Evolutionary conservation across 2,329 filamentous ascomycete genomes (phyloP).

Genomic region (Phyllosticta citribraziliensis): DNA sequence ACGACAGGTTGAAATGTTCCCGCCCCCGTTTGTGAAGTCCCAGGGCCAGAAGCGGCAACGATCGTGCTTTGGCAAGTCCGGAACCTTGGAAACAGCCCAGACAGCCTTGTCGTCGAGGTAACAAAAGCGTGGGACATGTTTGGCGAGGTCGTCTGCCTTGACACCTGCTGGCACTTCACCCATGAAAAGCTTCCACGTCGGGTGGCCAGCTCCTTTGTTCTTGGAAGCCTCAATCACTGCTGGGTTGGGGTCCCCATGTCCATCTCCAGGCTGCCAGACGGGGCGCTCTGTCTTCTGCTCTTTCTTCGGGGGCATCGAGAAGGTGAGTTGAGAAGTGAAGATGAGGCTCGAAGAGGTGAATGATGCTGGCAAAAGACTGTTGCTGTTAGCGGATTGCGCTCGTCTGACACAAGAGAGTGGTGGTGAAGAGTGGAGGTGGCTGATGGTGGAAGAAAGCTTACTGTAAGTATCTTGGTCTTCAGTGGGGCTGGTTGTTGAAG

Average conservation of each 20-base stretch:
- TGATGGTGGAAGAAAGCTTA: background rate
- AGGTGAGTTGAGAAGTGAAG: background rate
- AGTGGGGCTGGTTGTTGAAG: background rate
- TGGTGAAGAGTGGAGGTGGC: background rate
- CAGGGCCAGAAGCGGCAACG: conserved; percentile 23
- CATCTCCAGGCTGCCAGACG: conserved; percentile 30
- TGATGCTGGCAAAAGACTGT: no score
- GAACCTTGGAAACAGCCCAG: conserved; percentile 19
- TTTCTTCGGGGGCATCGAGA: background rate
- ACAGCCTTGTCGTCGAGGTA: conserved; percentile 32
- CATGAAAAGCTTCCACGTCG: conserved; percentile 32
- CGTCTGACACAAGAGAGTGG: no score
- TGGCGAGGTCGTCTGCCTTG: conserved; percentile 16
- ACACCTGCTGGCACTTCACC: conserved; percentile 18
- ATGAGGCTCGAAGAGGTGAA: no score
- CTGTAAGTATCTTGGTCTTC: background rate
- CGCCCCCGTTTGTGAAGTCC: conserved; percentile 28
- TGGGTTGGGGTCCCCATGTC: conserved; percentile 23
- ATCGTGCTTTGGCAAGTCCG: background rate
- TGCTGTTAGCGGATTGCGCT: no score
- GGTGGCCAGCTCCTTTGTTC: conserved; percentile 17
- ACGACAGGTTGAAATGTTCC: conserved; percentile 20
- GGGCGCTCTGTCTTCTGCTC: conserved; percentile 16
- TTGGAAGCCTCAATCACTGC: conserved; percentile 20
- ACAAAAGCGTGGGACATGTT: conserved; percentile 22